These are phyloP conservation scores for Aethionema arabicum DNA, from an alignment of 345 rosid genomes.

Conservation along the genomic window DNA sequence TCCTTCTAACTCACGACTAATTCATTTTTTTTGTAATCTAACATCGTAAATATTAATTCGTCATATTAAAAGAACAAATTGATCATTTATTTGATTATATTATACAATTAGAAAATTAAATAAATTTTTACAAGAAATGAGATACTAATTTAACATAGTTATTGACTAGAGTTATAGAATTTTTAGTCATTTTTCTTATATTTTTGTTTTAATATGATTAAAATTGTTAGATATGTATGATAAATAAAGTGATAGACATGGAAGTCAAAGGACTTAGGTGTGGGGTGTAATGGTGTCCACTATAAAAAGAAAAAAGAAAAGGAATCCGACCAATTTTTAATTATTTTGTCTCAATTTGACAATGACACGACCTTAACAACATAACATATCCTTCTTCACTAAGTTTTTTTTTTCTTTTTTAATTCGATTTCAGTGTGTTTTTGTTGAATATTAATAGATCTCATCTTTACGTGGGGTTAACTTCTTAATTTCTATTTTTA, in stretches of 20 bases:
- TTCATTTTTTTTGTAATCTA: no score
- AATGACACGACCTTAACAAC: slow-evolving; percentile 34
- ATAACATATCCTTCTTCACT: slow-evolving; percentile 29
- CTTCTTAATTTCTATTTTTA: neutral
- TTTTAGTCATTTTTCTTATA: no score
- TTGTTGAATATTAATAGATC: slow-evolving; percentile 22
- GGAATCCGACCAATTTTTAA: slow-evolving; percentile 31
- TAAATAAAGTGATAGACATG: slow-evolving; percentile 9
- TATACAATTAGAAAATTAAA: no score
- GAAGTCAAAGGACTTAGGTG: slow-evolving; percentile 18
- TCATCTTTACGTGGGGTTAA: slow-evolving; percentile 23
- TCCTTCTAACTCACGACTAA: no score
- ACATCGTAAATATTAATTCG: no score
- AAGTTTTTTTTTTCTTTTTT: slow-evolving; percentile 14
- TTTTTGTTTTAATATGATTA: no score
- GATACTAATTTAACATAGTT: no score
- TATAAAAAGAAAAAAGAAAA: slow-evolving; percentile 20
- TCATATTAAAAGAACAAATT: no score
- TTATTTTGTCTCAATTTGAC: slow-evolving; percentile 35
- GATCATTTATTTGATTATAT: no score
- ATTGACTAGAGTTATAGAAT: no score
- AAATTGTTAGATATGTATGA: no score
- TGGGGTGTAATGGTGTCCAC: slow-evolving; percentile 30
- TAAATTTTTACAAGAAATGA: no score
- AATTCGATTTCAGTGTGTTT: slow-evolving; percentile 31